Percentiles rank a stretch among this genome's conserved stretches.
Conservation (phyloP, 2,329 filamentous ascomycete genomes). For the Bipolaris victoriae region DNA sequence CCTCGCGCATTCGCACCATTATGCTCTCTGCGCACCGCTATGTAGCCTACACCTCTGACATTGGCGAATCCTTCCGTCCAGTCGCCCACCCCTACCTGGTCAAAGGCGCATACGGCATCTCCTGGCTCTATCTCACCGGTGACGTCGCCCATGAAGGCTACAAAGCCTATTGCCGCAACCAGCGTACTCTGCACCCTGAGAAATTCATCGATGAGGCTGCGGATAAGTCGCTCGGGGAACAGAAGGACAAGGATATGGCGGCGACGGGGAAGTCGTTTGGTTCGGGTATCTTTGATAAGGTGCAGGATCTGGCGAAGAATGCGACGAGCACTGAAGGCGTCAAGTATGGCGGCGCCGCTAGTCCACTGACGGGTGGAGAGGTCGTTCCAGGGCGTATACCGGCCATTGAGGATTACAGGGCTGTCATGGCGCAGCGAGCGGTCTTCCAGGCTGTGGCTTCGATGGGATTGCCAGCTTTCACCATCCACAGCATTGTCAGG, state of each 20-base stretch:
- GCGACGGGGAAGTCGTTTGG: conserved; percentile 23
- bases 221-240: conserved; percentile 41
- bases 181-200: conserved; percentile 73
- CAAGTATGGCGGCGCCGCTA: conserved; percentile 28
- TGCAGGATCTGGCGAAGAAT: conserved; percentile 34
- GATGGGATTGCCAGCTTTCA: conserved; percentile 94
- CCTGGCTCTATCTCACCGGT: conserved; percentile 89
- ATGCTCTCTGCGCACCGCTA: conserved; percentile 91
- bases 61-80: conserved; percentile 94
- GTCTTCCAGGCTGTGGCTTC: conserved; percentile 89
- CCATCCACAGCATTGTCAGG: conserved; percentile 88
- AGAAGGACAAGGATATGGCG: conserved; percentile 38
- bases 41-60: conserved; percentile 94
- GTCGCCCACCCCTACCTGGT: conserved; percentile 86
- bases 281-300: conserved; percentile 21
- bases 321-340: conserved; percentile 29
- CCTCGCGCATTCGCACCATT: conserved; percentile 81
- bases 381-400: conserved; percentile 58
- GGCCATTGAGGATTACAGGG: conserved; percentile 85
- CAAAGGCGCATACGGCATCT: conserved; percentile 82
- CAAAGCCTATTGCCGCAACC: conserved; percentile 90
- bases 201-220: conserved; percentile 40
- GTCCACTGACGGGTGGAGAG: conserved; percentile 30
- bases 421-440: conserved; percentile 88
- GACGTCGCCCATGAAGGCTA: conserved; percentile 94